A percentile compares a stretch with the other conserved stretches of the same genome.
Conservation (phyloP, 495 filamentous ascomycete genomes). For the Sphaerosporella brunnea region DNA sequence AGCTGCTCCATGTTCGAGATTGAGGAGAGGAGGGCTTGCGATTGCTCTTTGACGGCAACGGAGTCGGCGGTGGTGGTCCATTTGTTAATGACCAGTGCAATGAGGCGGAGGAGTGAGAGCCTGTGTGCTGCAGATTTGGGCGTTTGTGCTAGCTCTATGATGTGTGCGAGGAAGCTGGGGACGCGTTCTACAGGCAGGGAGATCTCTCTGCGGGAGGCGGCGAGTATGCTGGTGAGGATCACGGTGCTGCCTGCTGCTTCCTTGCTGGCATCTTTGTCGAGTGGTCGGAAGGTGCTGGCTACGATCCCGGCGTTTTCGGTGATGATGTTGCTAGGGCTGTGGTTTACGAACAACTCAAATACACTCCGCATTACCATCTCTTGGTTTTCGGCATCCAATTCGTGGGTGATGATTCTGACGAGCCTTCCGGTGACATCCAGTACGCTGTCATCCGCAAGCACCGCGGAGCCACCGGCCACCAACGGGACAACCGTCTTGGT, state of each 20-base stretch:
- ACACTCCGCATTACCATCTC: conserved; percentile 36
- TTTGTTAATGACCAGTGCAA: conserved; percentile 50
- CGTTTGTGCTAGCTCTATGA: conserved; percentile 6
- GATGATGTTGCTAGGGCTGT: conserved; percentile 17
- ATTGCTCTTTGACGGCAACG: neutral
- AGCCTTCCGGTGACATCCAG: conserved; percentile 48
- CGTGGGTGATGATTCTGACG: conserved; percentile 41
- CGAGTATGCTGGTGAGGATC: conserved; percentile 43
- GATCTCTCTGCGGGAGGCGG: conserved; percentile 36
- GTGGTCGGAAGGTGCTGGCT: conserved; percentile 15
- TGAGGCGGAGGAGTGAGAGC: conserved; percentile 39
- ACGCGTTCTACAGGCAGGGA: conserved; percentile 11
- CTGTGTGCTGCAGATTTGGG: conserved; percentile 24
- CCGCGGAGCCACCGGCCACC: conserved; percentile 25
- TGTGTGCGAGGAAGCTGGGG: conserved; percentile 10
- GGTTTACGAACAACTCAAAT: conserved; percentile 37
- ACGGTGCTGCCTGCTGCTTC: conserved; percentile 36
- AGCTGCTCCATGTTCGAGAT: conserved; percentile 11
- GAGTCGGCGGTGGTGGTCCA: conserved; percentile 22
- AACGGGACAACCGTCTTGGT: conserved; percentile 32
- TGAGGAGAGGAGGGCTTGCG: neutral
- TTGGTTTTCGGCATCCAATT: conserved; percentile 38
- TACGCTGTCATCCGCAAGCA: conserved; percentile 37
- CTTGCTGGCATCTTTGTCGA: conserved; percentile 19
- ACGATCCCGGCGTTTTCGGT: conserved; percentile 7